phyloP scores from a whole-genome alignment of 2,329 filamentous ascomycete genomes.

The Seiridium cupressi region DNA sequence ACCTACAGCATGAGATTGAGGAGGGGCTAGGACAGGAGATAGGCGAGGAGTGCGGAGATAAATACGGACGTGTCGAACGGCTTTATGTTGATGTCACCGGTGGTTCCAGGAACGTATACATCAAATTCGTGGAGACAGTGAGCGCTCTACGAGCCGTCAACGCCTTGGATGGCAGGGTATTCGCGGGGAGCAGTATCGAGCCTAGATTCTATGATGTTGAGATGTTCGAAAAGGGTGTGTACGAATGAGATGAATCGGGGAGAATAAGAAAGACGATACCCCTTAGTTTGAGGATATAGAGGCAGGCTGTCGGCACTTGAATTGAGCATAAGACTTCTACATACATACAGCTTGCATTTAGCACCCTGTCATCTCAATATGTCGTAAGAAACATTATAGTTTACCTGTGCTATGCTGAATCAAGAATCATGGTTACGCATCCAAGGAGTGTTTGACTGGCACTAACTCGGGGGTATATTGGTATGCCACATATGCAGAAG shows the following conservation, averaged over 20 bases:
- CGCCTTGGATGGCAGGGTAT: slow-evolving; percentile 81
- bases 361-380: too few species aligned
- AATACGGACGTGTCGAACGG: slow-evolving; percentile 83
- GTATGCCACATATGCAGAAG: too few species aligned
- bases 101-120: slow-evolving; percentile 71
- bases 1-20: slow-evolving; percentile 76
- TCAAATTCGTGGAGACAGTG: slow-evolving; percentile 85
- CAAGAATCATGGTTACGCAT: too few species aligned
- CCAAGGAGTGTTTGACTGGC: too few species aligned
- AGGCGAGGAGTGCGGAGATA: slow-evolving; percentile 86
- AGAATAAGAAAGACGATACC: too few species aligned
- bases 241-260: slow-evolving; percentile 26
- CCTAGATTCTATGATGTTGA: slow-evolving; percentile 81
- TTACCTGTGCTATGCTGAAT: too few species aligned
- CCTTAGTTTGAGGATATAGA: too few species aligned
- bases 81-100: slow-evolving; percentile 69
- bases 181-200: slow-evolving; percentile 82
- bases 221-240: slow-evolving; percentile 72
- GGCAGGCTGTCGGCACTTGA: too few species aligned
- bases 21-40: slow-evolving; percentile 85
- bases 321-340: too few species aligned
- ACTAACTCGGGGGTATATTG: too few species aligned
- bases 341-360: too few species aligned
- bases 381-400: too few species aligned
- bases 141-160: slow-evolving; percentile 88